Conservation (phyloP, 176 grass and related monocot genomes). For the Raddia guianensis region DNA sequence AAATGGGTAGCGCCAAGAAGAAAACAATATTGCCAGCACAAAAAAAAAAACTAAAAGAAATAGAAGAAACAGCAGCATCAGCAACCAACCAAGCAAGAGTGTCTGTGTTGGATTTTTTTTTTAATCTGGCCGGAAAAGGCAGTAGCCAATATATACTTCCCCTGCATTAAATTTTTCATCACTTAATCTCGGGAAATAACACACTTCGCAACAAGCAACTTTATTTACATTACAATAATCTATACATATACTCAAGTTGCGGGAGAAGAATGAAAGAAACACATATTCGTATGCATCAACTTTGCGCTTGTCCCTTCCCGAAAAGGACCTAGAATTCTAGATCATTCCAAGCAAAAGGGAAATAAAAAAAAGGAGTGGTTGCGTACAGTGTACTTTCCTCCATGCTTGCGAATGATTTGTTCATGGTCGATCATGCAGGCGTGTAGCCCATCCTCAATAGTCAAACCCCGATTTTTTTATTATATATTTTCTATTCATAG, state of each 20-base stretch:
- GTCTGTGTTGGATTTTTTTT: conserved; percentile 26
- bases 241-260: conserved; percentile 7
- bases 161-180: neutral
- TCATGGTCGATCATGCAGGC: neutral
- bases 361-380: neutral
- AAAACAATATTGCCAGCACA: conserved; percentile 12
- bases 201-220: neutral
- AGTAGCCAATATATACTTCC: neutral
- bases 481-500: too few species aligned
- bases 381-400: conserved; percentile 2
- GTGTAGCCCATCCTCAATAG: too few species aligned
- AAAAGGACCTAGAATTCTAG: conserved; percentile 26
- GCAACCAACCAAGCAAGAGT: neutral
- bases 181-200: neutral
- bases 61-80: too few species aligned
- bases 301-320: neutral
- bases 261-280: too few species aligned
- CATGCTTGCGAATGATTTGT: neutral
- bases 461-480: too few species aligned
- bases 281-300: conserved; percentile 7
- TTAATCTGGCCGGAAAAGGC: conserved; percentile 10
- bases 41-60: neutral
- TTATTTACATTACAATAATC: neutral
- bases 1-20: neutral
- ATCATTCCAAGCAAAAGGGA: conserved; percentile 13